Evolutionary conservation across 768 basidiomycete species (phyloP), one percentile per base, ranked within the genome.

Genomic region (Xanthoconium stramineum): DNA sequence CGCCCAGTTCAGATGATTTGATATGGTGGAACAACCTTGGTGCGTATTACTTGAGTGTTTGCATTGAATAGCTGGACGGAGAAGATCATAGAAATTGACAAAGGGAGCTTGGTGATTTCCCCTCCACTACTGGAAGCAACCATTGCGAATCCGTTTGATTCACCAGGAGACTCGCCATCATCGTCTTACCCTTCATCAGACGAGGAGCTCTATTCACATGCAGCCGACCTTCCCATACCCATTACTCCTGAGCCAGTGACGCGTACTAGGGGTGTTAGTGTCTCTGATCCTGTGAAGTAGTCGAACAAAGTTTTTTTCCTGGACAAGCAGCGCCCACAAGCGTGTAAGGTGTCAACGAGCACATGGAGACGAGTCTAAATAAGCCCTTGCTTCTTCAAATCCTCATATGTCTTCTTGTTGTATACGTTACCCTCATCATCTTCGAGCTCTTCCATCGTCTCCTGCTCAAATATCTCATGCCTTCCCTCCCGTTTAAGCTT

Each of bases 351-450:
- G 33, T 32, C 40, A 19, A 44, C 8, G 20, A 49, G 47, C 1
- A 59, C 15, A n/a, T 17, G 29, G 29, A 24, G 24, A 24, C 24
- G 24, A n/a, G 12, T 42, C 45, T 75, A 91, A 54, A 95, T 90
- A 54, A 96, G 76, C 55, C 94, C 95, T 70, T 98, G 95, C 75
- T 94, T 93, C 80, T 94, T 96, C 63, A 97, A 78, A 67, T 96
- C 93, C 64, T 96, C 93, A 67, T 94, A 98, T n/a, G 93, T 96
- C 79, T 97, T 97, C 66, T 88, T 86, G 73, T 94, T 94, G 74
- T 98, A 98, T 48, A 98, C 97, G 64, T 99, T 98, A 15, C 97
- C 97, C 69, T 98, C 97, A 45, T 92, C 92, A 69, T 99, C 97
- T 69, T 99, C 97, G 37, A 98, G 81, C 72, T 99, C 97, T 71